Conservation (phyloP, 352 stramenopile species). For the Phytophthora cactorum region DNA sequence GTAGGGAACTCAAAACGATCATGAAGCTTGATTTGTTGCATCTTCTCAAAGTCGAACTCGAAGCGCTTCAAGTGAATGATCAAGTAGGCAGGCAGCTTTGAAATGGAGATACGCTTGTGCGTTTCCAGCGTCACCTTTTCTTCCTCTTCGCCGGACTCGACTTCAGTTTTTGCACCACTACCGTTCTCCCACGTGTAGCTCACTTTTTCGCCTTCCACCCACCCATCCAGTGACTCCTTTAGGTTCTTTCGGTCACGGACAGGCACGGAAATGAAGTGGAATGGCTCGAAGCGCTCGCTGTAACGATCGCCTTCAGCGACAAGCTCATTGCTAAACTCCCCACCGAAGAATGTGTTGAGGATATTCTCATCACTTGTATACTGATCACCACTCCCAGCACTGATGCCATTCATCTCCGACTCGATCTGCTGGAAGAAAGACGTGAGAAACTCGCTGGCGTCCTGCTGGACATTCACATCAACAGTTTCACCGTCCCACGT, state of each 20-base stretch:
- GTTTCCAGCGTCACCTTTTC: constrained; percentile 90
- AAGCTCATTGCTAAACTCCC: constrained; percentile 93
- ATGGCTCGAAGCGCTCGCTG: constrained; percentile 90
- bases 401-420: constrained; percentile 88
- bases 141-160: constrained; percentile 18
- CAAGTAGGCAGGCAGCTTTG: constrained; percentile 87
- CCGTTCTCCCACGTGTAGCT: constrained; percentile 90
- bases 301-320: constrained; percentile 87
- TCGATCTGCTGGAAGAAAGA: constrained; percentile 95
- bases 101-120: constrained; percentile 91
- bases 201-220: constrained; percentile 90
- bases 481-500: constrained; percentile 90
- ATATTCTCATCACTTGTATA: constrained; percentile 74
- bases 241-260: constrained; percentile 90
- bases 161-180: constrained; percentile 26
- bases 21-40: constrained; percentile 95
- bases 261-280: constrained; percentile 91
- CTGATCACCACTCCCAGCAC: constrained; percentile 32
- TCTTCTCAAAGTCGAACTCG: constrained; percentile 95
- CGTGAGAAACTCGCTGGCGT: constrained; percentile 93
- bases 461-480: constrained; percentile 92
- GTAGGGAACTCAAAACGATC: constrained; percentile 94
- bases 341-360: constrained; percentile 88
- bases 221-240: constrained; percentile 84
- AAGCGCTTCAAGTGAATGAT: constrained; percentile 97